Conservation (phyloP, 257 asterid species). For the Echites panduratus region DNA sequence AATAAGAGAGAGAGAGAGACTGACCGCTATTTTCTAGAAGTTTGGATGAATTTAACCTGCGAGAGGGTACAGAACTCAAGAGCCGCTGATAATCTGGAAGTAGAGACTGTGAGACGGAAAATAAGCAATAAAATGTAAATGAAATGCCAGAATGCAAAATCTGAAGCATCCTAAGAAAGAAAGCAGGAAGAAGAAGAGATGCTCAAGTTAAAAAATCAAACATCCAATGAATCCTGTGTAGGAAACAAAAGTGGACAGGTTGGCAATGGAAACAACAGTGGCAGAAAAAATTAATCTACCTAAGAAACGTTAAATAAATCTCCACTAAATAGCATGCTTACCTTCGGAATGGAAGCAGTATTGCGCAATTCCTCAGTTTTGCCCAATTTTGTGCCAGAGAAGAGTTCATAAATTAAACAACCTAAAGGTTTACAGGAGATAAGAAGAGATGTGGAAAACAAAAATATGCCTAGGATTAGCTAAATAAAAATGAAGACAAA, state of each 20-base stretch:
- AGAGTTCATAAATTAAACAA: slow-evolving; percentile 91
- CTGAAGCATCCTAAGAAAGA: slow-evolving; percentile 20
- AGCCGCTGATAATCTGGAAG: slow-evolving; percentile 98
- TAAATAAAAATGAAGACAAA: not conserved
- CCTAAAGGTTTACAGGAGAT: slow-evolving; percentile 46
- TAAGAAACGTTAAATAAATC: slow-evolving; percentile 9
- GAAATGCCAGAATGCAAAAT: slow-evolving; percentile 20
- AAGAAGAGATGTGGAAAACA: slow-evolving; percentile 15
- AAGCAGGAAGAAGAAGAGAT: not conserved
- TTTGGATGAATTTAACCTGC: slow-evolving; percentile 95
- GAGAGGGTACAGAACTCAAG: slow-evolving; percentile 84
- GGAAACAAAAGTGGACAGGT: not conserved
- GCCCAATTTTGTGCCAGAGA: slow-evolving; percentile 81
- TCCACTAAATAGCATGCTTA: slow-evolving; percentile 18
- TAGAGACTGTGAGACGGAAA: slow-evolving; percentile 70
- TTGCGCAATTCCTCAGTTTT: slow-evolving; percentile 87
- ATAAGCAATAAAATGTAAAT: slow-evolving; percentile 26
- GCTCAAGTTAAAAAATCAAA: slow-evolving; percentile 4
- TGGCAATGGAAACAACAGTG: slow-evolving; percentile 9
- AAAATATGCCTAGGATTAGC: slow-evolving; percentile 6
- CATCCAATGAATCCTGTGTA: not conserved
- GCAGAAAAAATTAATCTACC: slow-evolving; percentile 3
- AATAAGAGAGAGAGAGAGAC: slow-evolving; percentile 4
- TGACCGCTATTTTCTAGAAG: slow-evolving; percentile 87
- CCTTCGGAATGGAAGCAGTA: slow-evolving; percentile 85